A percentile compares a stretch with the other conserved stretches of the same genome.
These are phyloP conservation scores for Tetrahymena thermophila DNA, from an alignment of 73 alveolate species.

Conservation along the genomic window DNA sequence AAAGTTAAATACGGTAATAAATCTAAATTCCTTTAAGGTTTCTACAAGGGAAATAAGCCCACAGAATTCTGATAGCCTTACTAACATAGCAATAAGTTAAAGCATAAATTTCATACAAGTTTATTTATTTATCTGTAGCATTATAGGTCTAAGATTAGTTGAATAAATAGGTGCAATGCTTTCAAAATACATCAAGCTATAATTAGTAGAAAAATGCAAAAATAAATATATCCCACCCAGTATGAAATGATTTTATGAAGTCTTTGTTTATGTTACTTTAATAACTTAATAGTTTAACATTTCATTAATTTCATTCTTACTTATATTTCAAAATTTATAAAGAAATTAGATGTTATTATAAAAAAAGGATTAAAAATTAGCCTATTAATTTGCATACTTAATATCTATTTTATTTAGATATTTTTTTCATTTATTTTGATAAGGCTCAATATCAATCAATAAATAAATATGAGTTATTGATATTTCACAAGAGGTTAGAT, in stretches of 20 bases:
- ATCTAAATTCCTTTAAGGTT: constrained; percentile 32
- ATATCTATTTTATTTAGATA: neutral
- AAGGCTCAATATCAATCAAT: neutral
- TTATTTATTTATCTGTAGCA: neutral
- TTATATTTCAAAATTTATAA: neutral
- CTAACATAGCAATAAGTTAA: neutral
- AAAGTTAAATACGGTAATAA: constrained; percentile 10
- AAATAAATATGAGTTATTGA: neutral
- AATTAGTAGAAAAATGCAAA: neutral
- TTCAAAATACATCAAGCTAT: neutral
- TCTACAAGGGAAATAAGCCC: constrained; percentile 28
- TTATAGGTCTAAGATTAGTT: neutral
- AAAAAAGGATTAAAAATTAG: neutral
- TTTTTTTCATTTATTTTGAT: neutral
- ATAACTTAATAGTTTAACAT: neutral
- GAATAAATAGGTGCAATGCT: neutral
- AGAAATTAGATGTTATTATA: neutral
- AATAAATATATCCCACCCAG: neutral
- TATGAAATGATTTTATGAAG: neutral
- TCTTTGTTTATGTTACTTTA: neutral
- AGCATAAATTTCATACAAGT: neutral
- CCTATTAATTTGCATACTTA: neutral
- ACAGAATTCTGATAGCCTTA: constrained; percentile 21
- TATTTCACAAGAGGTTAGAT: neutral
- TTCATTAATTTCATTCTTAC: neutral